A percentile compares a stretch with the other conserved stretches of the same genome.
These are phyloP conservation scores for Tolypocladium nubicola DNA, from an alignment of 2,329 filamentous ascomycete genomes.

Conservation along the genomic window DNA sequence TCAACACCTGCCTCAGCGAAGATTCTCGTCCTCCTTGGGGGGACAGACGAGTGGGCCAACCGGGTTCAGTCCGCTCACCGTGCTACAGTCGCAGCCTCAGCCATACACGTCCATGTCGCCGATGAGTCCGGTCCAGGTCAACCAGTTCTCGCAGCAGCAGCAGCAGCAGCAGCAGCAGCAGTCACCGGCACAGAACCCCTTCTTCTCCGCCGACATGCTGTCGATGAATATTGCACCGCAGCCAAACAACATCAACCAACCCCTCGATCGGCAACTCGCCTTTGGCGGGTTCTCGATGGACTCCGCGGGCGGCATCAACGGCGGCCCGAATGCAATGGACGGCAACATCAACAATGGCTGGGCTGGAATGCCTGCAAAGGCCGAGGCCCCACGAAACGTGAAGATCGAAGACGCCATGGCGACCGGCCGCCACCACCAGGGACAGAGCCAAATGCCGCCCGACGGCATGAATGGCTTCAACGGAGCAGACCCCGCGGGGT, in stretches of 20 bases:
- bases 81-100: constrained; percentile 28
- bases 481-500: constrained; percentile 51
- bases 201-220: constrained; percentile 44
- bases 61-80: constrained; percentile 28
- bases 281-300: constrained; percentile 60
- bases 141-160: constrained; percentile 25
- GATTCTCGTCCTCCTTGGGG: constrained; percentile 30
- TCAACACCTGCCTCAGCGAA: constrained; percentile 16
- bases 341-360: constrained; percentile 23
- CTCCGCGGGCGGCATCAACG: constrained; percentile 22
- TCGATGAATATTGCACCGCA: constrained; percentile 39
- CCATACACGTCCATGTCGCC: constrained; percentile 39
- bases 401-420: constrained; percentile 14
- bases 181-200: constrained; percentile 20
- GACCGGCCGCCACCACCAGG: constrained; percentile 17
- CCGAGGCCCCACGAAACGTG: constrained; percentile 15
- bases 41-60: constrained; percentile 28
- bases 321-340: constrained; percentile 29
- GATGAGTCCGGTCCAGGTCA: constrained; percentile 37
- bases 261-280: constrained; percentile 66
- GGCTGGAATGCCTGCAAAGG: constrained; percentile 26
- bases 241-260: constrained; percentile 45
- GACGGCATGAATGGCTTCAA: constrained; percentile 12
- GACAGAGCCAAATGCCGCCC: constrained; percentile 8
- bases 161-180: constrained; percentile 5